phyloP scores from a whole-genome alignment of 208 protist species.

The Acanthamoeba triangularis region DNA sequence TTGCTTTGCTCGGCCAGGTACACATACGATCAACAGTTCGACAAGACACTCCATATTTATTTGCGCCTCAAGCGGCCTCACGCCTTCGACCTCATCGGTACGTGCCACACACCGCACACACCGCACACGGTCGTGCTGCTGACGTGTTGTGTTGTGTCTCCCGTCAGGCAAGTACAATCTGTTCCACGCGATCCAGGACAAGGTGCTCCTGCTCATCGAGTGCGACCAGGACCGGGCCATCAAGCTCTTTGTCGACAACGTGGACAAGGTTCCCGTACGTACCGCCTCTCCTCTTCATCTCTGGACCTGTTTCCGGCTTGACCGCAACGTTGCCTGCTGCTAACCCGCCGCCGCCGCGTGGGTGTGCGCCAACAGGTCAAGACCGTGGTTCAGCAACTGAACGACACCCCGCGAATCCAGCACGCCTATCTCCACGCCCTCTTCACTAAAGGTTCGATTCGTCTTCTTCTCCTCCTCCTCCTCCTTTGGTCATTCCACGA shows the following conservation, averaged over 20 bases:
- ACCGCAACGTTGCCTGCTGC: too few relatives aligned
- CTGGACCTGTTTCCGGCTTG: background rate
- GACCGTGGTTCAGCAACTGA: constrained; percentile 85
- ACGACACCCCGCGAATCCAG: constrained; percentile 52
- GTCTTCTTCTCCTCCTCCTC: background rate
- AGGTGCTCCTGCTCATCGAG: constrained; percentile 83
- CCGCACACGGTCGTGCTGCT: background rate
- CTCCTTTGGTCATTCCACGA: too few relatives aligned
- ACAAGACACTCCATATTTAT: constrained; percentile 88
- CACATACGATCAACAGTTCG: constrained; percentile 83
- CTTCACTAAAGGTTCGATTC: constrained; percentile 77
- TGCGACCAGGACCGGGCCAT: constrained; percentile 84
- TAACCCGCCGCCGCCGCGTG: too few relatives aligned
- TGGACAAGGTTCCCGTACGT: constrained; percentile 85
- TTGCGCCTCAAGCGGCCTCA: constrained; percentile 82
- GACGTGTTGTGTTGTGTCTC: background rate
- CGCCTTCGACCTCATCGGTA: constrained; percentile 89
- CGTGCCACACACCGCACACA: background rate
- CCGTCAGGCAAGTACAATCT: constrained; percentile 78
- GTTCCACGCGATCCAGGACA: constrained; percentile 85
- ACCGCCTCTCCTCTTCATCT: background rate
- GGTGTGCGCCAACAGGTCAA: background rate
- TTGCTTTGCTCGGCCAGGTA: constrained; percentile 71
- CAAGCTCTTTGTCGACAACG: constrained; percentile 83
- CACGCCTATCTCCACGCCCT: constrained; percentile 91